These are phyloP conservation scores for Cladosporium velox DNA, from an alignment of 2,329 filamentous ascomycete species.

Conservation along the genomic window DNA sequence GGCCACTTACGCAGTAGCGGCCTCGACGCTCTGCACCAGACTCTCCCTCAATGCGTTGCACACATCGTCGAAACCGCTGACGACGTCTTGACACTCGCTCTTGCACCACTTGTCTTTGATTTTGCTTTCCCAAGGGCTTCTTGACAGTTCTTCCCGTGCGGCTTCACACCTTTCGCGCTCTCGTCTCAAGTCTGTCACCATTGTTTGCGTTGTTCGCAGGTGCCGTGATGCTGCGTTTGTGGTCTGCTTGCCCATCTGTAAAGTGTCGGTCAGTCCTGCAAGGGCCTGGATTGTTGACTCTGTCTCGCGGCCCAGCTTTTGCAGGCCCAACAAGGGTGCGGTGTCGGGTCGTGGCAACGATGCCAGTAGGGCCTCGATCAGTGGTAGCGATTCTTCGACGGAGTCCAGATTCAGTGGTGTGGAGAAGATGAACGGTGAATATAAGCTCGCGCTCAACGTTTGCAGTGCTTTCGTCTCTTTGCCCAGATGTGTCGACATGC, in stretches of 20 bases:
- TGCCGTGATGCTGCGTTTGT: constrained; percentile 78
- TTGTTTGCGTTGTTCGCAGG: constrained; percentile 77
- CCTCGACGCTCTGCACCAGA: constrained; percentile 16
- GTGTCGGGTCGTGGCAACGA: constrained; percentile 67
- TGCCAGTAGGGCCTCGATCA: constrained; percentile 65
- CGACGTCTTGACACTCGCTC: constrained; percentile 79
- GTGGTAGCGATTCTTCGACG: constrained; percentile 68
- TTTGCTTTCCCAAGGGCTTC: constrained; percentile 75
- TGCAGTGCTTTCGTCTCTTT: constrained; percentile 77
- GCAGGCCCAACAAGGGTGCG: constrained; percentile 65
- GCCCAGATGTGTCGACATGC: constrained; percentile 68
- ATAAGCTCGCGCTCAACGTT: constrained; percentile 66
- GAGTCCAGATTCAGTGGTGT: constrained; percentile 65
- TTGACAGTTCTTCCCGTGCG: constrained; percentile 77
- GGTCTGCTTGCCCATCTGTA: constrained; percentile 92
- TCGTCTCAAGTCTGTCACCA: constrained; percentile 79
- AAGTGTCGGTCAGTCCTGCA: constrained; percentile 81
- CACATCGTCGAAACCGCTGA: constrained; percentile 88
- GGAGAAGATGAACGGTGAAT: constrained; percentile 67
- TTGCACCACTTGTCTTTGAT: constrained; percentile 78
- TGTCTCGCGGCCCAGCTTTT: constrained; percentile 67
- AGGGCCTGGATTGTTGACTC: constrained; percentile 75
- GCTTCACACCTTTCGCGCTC: constrained; percentile 83
- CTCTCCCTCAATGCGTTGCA: constrained; percentile 74
- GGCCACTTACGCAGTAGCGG: neutral